Evolutionary conservation across 768 basidiomycete species (phyloP).

Genomic region (Gymnopilus junonius): DNA sequence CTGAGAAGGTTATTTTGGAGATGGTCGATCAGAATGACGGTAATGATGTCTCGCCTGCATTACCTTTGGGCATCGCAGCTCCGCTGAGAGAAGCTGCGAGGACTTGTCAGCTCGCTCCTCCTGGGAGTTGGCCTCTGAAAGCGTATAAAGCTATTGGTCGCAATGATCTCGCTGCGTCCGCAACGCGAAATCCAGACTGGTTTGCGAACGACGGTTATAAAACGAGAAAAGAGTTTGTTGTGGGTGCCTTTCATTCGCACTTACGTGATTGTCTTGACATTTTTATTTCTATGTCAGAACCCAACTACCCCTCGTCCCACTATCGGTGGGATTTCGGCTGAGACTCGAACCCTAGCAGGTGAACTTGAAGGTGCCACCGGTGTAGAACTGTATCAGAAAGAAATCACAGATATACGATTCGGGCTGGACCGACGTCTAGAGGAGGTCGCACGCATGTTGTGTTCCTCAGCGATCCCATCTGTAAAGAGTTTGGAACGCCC

Average conservation of each 20-base stretch:
- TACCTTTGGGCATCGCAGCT: constrained; percentile 73
- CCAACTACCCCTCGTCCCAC: constrained; percentile 52
- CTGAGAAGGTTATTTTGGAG: constrained; percentile 62
- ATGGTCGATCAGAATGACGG: constrained; percentile 56
- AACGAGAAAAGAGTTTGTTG: constrained; percentile 60
- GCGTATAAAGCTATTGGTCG: constrained; percentile 74
- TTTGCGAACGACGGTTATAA: constrained; percentile 58
- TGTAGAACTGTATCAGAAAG: constrained; percentile 72
- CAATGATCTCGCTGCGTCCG: constrained; percentile 72
- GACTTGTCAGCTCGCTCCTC: constrained; percentile 80
- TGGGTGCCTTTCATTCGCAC: constrained; percentile 32
- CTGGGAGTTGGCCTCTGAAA: constrained; percentile 70
- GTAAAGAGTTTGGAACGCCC: constrained; percentile 70
- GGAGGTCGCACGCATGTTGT: constrained; percentile 90
- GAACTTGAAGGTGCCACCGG: constrained; percentile 67
- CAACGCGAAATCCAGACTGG: constrained; percentile 49
- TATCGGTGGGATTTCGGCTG: constrained; percentile 53
- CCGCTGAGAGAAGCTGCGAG: constrained; percentile 87
- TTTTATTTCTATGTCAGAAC: constrained; percentile 42
- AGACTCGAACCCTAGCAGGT: constrained; percentile 53
- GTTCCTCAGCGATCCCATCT: constrained; percentile 72
- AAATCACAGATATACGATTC: constrained; percentile 85
- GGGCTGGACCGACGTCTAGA: constrained; percentile 88
- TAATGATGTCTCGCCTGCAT: constrained; percentile 50
- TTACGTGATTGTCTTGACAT: neutral